phyloP scores from a whole-genome alignment of 805 yeast species.

The Kodamaea restingae region DNA sequence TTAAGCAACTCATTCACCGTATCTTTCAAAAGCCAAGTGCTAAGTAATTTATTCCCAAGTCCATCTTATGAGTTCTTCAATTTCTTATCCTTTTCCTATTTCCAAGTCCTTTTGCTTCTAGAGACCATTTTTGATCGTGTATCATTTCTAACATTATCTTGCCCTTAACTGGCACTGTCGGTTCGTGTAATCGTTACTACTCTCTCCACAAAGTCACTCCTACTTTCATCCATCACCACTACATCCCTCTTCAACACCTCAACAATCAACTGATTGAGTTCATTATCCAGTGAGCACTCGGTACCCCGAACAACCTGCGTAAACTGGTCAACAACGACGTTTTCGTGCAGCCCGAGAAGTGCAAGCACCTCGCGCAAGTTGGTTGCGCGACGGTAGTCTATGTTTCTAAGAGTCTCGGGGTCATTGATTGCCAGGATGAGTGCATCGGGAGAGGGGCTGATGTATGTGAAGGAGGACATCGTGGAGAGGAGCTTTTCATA shows the following conservation, averaged over 20 bases:
- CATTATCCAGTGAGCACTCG: constrained; percentile 4
- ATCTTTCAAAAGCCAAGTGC: too few relatives aligned
- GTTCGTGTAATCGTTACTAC: background rate
- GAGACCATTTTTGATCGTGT: too few relatives aligned
- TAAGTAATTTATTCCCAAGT: too few relatives aligned
- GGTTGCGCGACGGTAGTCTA: constrained; percentile 11
- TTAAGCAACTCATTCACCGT: too few relatives aligned
- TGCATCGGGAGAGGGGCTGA: constrained; percentile 11
- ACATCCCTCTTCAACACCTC: constrained; percentile 5
- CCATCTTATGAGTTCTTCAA: too few relatives aligned
- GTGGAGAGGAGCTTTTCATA: background rate
- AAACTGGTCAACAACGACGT: constrained; percentile 10
- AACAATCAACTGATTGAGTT: constrained; percentile 10
- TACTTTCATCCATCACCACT: constrained; percentile 6
- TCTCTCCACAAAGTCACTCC: constrained; percentile 7
- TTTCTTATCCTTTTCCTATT: too few relatives aligned
- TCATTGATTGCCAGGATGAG: constrained; percentile 5
- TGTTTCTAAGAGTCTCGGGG: constrained; percentile 5
- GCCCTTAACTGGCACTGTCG: background rate
- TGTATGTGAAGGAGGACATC: background rate
- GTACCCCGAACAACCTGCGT: constrained; percentile 4
- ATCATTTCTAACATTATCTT: too few relatives aligned
- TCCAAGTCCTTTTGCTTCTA: too few relatives aligned
- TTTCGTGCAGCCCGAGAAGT: constrained; percentile 1
- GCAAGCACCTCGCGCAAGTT: constrained; percentile 1